Percentiles rank a stretch among this genome's conserved stretches.
These are phyloP conservation scores for Laburnicola sp. DNA, from an alignment of 2,329 filamentous ascomycete genomes.

Conservation along the genomic window DNA sequence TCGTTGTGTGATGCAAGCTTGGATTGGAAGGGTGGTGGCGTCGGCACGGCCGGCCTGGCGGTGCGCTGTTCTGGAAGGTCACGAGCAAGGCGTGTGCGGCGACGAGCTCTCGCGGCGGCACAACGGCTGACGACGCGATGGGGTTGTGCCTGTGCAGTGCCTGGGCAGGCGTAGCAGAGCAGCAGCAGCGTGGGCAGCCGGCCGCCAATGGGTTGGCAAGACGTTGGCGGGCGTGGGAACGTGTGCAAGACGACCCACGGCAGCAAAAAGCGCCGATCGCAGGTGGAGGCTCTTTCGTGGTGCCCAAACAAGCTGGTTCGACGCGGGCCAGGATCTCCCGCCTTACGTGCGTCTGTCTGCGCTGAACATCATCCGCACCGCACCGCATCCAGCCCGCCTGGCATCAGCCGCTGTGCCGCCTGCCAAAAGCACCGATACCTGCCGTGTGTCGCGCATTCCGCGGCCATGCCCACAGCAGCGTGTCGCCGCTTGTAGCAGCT, in stretches of 20 bases:
- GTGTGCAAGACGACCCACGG: background rate
- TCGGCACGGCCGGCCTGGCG: conserved; percentile 1
- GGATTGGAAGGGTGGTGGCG: conserved; percentile 3
- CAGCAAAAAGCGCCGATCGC: conserved; percentile 3
- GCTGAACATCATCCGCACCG: conserved; percentile 22
- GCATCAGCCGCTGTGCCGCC: conserved; percentile 5
- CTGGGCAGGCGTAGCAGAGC: conserved; percentile 11
- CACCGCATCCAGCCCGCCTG: conserved; percentile 21
- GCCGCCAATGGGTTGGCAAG: too few species aligned
- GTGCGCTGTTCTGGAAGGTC: background rate
- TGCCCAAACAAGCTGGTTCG: conserved; percentile 16
- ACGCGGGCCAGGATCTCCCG: conserved; percentile 35
- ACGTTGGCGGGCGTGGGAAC: too few species aligned
- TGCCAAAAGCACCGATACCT: conserved; percentile 24
- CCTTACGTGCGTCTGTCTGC: conserved; percentile 30
- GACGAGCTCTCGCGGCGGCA: background rate
- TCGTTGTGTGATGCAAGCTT: conserved; percentile 3
- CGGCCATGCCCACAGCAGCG: background rate
- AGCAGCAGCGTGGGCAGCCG: too few species aligned
- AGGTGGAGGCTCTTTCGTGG: conserved; percentile 14
- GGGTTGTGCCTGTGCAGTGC: background rate
- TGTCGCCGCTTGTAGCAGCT: too few species aligned
- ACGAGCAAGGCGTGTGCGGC: background rate
- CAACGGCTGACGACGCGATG: conserved; percentile 4
- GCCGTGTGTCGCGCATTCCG: conserved; percentile 12